Conservation (phyloP, 2,329 filamentous ascomycete genomes). For the Colletotrichum godetiae region DNA sequence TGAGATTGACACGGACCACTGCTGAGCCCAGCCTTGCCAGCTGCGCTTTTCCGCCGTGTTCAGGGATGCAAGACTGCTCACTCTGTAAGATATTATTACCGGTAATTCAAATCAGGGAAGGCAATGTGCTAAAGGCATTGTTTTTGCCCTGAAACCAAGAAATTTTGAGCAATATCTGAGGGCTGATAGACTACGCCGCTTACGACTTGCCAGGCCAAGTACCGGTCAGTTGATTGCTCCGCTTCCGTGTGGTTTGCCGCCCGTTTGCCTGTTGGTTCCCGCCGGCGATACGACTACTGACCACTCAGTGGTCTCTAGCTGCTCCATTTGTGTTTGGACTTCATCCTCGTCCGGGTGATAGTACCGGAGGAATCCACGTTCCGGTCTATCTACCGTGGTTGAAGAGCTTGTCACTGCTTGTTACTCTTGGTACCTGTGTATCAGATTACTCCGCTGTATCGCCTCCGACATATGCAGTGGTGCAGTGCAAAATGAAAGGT, state of each 20-base stretch:
- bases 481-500: conserved; percentile 50
- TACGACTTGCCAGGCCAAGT: background rate
- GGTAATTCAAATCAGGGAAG: background rate
- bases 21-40: conserved; percentile 13
- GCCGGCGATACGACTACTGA: conserved; percentile 3
- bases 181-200: background rate
- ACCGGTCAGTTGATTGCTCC: background rate
- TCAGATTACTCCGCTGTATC: background rate
- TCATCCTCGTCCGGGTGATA: background rate
- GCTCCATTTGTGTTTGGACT: conserved; percentile 15
- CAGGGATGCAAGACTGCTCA: conserved; percentile 1
- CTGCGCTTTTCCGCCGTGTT: background rate
- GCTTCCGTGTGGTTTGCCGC: background rate
- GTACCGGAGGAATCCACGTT: background rate
- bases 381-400: conserved; percentile 9
- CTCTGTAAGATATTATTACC: background rate
- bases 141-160: background rate
- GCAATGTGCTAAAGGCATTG: background rate
- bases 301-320: background rate
- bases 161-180: background rate
- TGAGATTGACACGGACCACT: conserved; percentile 18
- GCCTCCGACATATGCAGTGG: background rate
- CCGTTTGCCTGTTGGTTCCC: conserved; percentile 2
- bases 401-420: conserved; percentile 5
- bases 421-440: background rate